These are phyloP conservation scores for Pachysandra terminalis DNA, from an alignment of 164 flowering plant species.

Conservation along the genomic window DNA sequence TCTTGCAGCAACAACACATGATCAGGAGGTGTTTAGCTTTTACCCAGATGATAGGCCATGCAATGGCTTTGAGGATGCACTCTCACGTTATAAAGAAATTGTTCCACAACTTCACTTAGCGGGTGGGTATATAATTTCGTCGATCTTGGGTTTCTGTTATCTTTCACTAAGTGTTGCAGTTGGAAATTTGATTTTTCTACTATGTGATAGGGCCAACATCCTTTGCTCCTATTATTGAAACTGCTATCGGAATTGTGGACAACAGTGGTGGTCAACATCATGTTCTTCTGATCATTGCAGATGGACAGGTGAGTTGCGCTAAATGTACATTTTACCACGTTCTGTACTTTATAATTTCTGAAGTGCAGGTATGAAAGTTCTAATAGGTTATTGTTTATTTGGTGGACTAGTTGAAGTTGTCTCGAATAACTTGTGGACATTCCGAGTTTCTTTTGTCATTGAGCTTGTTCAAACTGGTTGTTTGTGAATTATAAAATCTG, in stretches of 20 bases:
- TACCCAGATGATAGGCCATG: slow-evolving; percentile 3
- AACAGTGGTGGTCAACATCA: slow-evolving; percentile 44
- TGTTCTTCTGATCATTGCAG: slow-evolving; percentile 48
- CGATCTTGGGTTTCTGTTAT: neutral
- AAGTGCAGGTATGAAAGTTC: too few species aligned
- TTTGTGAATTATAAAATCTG: neutral
- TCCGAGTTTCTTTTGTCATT: too few species aligned
- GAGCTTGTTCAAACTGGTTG: too few species aligned
- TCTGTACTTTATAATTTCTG: neutral
- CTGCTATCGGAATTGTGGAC: slow-evolving; percentile 39
- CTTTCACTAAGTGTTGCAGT: neutral
- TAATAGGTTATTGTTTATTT: too few species aligned
- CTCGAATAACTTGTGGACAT: too few species aligned
- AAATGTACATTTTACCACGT: neutral
- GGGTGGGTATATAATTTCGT: slow-evolving; percentile 23
- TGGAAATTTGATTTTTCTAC: neutral
- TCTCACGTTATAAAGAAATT: slow-evolving; percentile 48
- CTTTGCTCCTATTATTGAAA: slow-evolving; percentile 47
- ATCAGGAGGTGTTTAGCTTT: slow-evolving; percentile 48
- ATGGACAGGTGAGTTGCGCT: slow-evolving; percentile 36
- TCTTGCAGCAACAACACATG: too few species aligned
- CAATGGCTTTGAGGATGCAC: slow-evolving; percentile 34
- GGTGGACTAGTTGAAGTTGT: too few species aligned
- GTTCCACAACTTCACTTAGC: slow-evolving; percentile 56
- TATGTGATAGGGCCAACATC: slow-evolving; percentile 41